Evolutionary conservation across 768 basidiomycete genomes (phyloP).

Genomic region (Fistulinella prunicolor): DNA sequence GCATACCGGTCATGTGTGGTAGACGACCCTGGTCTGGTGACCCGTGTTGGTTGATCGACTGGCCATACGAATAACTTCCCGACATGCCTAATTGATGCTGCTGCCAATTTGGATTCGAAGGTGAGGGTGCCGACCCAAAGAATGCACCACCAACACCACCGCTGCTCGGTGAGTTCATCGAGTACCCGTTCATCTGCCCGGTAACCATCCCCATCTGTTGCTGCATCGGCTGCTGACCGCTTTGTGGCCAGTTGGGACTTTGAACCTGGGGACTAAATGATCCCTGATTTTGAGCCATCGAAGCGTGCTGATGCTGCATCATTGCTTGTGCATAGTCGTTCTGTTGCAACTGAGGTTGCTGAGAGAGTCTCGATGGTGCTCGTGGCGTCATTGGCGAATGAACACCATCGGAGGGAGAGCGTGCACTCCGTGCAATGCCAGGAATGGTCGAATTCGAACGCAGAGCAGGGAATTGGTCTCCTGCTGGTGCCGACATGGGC

Average conservation of each 20-base stretch:
- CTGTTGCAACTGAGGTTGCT: slow-evolving; percentile 49
- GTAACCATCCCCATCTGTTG: slow-evolving; percentile 33
- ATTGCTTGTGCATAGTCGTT: slow-evolving; percentile 38
- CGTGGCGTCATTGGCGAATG: slow-evolving; percentile 44
- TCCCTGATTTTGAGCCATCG: slow-evolving; percentile 27
- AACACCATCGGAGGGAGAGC: slow-evolving; percentile 69
- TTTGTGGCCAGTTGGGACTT: slow-evolving; percentile 47
- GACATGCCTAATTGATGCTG: slow-evolving; percentile 27
- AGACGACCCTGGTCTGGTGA: slow-evolving; percentile 35
- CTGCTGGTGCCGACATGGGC: slow-evolving; percentile 40
- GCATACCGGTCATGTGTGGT: slow-evolving; percentile 51
- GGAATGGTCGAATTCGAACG: slow-evolving; percentile 63
- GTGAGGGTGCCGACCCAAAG: slow-evolving; percentile 25
- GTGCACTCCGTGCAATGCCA: slow-evolving; percentile 70
- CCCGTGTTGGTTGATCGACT: slow-evolving; percentile 22
- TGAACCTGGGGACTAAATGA: slow-evolving; percentile 37
- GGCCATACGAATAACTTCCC: slow-evolving; percentile 30
- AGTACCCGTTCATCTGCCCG: slow-evolving; percentile 35
- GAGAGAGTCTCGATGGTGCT: slow-evolving; percentile 33
- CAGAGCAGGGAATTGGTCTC: slow-evolving; percentile 46
- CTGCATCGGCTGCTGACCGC: slow-evolving; percentile 54
- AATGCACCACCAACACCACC: slow-evolving; percentile 23
- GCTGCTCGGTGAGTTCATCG: slow-evolving; percentile 38
- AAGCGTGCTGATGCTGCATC: slow-evolving; percentile 36
- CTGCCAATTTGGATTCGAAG: slow-evolving; percentile 29